Percentiles rank a stretch among this genome's conserved stretches.
Conservation (phyloP, 108 stramenopile species). For the Nitzschia sp. region DNA sequence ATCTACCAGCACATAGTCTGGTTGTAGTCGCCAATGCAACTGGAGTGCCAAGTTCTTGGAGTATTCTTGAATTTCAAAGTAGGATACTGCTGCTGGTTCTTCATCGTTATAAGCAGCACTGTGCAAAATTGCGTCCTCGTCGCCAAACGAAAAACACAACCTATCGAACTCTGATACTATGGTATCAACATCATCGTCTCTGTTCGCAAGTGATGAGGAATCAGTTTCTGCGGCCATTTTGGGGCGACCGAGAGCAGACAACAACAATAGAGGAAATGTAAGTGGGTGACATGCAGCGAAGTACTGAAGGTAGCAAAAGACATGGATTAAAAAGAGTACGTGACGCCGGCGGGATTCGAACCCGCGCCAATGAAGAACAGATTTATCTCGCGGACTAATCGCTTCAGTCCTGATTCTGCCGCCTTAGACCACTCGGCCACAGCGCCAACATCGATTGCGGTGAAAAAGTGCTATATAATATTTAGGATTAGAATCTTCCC, state of each 20-base stretch:
- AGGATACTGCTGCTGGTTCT: slow-evolving; percentile 6
- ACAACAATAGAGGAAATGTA: neutral
- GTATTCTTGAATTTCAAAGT: slow-evolving; percentile 45
- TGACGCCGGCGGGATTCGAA: too few species aligned
- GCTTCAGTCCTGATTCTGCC: too few species aligned
- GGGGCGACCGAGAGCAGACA: too few species aligned
- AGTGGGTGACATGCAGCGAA: neutral
- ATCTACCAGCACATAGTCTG: slow-evolving; percentile 44
- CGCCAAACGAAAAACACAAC: slow-evolving; percentile 41
- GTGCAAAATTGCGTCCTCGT: slow-evolving; percentile 33
- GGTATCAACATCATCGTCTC: neutral
- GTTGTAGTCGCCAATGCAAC: slow-evolving; percentile 38
- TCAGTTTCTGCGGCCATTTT: neutral
- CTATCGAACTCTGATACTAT: slow-evolving; percentile 26
- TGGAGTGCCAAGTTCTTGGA: slow-evolving; percentile 38
- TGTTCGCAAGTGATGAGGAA: neutral
- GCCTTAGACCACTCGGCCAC: too few species aligned
- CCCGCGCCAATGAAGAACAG: too few species aligned
- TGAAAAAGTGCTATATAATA: too few species aligned
- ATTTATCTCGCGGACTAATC: too few species aligned
- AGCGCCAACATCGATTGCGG: too few species aligned
- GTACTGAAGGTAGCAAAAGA: too few species aligned
- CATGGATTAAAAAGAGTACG: too few species aligned
- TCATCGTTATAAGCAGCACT: neutral
- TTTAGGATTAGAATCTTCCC: too few species aligned